phyloP scores from a whole-genome alignment of 345 rosid genomes.

The Excoecaria cochinchinensis region DNA sequence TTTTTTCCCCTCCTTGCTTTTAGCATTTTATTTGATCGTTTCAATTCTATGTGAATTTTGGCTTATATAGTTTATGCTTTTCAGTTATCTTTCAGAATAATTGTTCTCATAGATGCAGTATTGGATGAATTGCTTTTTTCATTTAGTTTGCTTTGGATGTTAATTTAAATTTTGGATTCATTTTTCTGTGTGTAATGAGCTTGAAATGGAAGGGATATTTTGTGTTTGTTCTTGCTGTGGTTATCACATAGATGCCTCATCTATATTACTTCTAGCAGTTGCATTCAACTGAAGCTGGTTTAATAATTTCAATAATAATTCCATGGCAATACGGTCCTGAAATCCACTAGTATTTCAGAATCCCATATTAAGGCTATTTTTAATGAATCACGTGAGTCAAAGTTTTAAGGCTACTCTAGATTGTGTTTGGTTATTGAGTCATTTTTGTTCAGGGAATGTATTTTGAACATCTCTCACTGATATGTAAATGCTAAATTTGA shows the following conservation, averaged over 20 bases:
- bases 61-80: not conserved
- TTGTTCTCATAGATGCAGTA: not conserved
- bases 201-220: not conserved
- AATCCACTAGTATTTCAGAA: not conserved
- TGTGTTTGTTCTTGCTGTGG: not conserved
- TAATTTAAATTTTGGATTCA: not conserved
- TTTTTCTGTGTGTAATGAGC: not conserved
- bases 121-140: not conserved
- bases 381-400: not conserved
- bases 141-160: not conserved
- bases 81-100: not conserved
- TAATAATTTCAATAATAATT: not conserved
- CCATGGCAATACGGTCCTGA: no score
- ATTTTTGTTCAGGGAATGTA: not conserved
- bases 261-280: not conserved
- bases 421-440: not conserved
- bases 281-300: not conserved
- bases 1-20: not conserved
- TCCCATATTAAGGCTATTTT: no score
- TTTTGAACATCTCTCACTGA: no score
- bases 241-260: not conserved
- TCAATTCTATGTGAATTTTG: not conserved
- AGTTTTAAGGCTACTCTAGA: not conserved
- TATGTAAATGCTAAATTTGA: no score
- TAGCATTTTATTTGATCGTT: not conserved